Evolutionary conservation across 352 stramenopile species (phyloP), one percentile per base, ranked within the genome.

Genomic region (Phytophthora ohioensis): DNA sequence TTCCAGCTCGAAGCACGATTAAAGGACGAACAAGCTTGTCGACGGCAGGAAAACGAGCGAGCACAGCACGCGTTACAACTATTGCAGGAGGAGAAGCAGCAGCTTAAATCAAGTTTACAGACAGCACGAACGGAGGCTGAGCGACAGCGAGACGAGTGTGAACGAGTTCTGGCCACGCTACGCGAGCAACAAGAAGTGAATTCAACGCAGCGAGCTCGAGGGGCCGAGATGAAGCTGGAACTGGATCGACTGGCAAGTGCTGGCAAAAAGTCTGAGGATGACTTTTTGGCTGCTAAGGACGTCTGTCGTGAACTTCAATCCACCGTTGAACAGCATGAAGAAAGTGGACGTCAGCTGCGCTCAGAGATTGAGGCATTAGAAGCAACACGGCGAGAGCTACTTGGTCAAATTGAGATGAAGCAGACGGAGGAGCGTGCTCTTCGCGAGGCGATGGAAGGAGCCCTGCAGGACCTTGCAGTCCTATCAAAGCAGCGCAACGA

Each of bases 401-500:
- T 80, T 11, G 57, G 71, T 27, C 69, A 91, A 36, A 45, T 92
- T 2, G 70, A 69, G 3, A 84, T 76, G 27, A 87, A 90, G 32
- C 68, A 76, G 34, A 64, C 65, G 7, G 83, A 93, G 13, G 81
- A 92, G 43, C 59, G 42, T 1, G 80, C 79, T 3, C 68, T 95
- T 39, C 79, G 81, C 9, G 57, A 79, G 4, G 85, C 80, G 8
- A 94, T 94, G 85, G 87, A 92, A 43, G 76, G 79, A 6, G 76
- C 85, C 8, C 63, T 94, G n/a, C 73, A 78, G 0, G 88, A 95
- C 41, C 53, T 95, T 1, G 75, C 88, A 31, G 74, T 64, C 1
- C 62, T 95, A 13, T 92, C 88, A 1, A 76, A 77, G 12, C 86
- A 95, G 52, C 84, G 88, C 32, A 94, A 95, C 43, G 87, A 95